Evolutionary conservation across 139 green algal genomes (phyloP).

Genomic region (Coccomyxa sp.): DNA sequence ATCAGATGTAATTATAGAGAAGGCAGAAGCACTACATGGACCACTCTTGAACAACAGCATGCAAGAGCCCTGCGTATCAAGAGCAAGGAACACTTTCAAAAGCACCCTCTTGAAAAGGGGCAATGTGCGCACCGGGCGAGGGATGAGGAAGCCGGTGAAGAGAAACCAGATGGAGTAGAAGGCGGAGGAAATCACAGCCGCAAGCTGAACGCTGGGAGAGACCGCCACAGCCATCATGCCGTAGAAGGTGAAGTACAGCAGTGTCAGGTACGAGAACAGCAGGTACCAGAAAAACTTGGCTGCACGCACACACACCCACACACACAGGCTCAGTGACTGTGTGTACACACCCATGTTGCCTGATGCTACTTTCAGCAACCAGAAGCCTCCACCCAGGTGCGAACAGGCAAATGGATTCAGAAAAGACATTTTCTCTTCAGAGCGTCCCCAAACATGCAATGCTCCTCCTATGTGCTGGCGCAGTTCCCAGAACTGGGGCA

Average conservation of each 20-base stretch:
- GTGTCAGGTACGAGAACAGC: constrained; percentile 28
- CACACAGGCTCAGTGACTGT: not conserved
- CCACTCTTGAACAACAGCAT: too few species aligned
- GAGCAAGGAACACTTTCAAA: too few species aligned
- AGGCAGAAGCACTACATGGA: too few species aligned
- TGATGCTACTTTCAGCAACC: not conserved
- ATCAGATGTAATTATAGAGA: too few species aligned
- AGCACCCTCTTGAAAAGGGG: too few species aligned
- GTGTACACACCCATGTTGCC: not conserved
- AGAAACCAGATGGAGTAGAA: constrained; percentile 17
- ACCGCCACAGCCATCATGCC: not conserved
- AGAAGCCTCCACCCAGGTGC: not conserved
- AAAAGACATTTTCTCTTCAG: too few species aligned
- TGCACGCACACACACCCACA: constrained; percentile 5
- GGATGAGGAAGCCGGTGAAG: constrained; percentile 1
- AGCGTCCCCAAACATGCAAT: too few species aligned
- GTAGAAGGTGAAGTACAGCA: constrained; percentile 31
- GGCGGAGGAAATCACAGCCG: constrained; percentile 12
- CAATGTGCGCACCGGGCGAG: too few species aligned
- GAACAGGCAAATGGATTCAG: too few species aligned
- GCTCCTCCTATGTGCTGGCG: too few species aligned
- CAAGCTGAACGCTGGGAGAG: constrained; percentile 13
- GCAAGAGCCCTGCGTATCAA: too few species aligned
- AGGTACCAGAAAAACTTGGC: constrained; percentile 23
- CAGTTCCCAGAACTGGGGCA: too few species aligned